Percentiles rank a stretch among this genome's conserved stretches.
Conservation (phyloP, 2,329 filamentous ascomycete genomes). For the Cadophora gregata region DNA sequence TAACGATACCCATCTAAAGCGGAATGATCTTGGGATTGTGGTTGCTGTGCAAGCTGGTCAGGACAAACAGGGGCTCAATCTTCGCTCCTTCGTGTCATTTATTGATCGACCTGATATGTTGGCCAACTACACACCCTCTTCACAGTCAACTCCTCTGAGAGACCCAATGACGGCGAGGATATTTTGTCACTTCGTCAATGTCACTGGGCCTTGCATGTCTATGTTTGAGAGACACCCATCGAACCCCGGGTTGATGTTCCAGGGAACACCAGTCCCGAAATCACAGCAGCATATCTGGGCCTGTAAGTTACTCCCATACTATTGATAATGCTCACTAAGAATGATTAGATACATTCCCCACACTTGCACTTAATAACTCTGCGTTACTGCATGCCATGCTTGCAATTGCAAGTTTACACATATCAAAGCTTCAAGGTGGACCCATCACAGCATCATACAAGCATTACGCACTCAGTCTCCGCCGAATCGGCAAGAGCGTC, state of each 20-base stretch:
- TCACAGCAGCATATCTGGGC: constrained; percentile 71
- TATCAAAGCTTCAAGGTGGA: constrained; percentile 78
- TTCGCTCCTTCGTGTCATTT: constrained; percentile 55
- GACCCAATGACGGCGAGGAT: constrained; percentile 81
- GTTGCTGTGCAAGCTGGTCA: constrained; percentile 42
- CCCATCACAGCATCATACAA: constrained; percentile 83
- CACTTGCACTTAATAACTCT: constrained; percentile 83
- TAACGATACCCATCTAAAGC: constrained; percentile 46
- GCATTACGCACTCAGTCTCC: constrained; percentile 87
- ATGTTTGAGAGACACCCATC: constrained; percentile 84
- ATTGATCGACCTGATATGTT: constrained; percentile 55
- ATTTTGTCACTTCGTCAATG: constrained; percentile 90
- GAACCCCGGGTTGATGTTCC: constrained; percentile 72
- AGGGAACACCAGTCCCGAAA: constrained; percentile 63
- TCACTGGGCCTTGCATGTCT: constrained; percentile 85
- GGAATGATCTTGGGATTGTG: constrained; percentile 41
- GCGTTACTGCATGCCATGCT: constrained; percentile 90
- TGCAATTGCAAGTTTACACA: constrained; percentile 84
- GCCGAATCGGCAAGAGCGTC: constrained; percentile 78
- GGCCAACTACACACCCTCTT: constrained; percentile 69
- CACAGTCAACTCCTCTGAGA: constrained; percentile 73
- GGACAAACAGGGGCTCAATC: constrained; percentile 42
- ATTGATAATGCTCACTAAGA: constrained; percentile 4
- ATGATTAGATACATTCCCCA: constrained; percentile 74
- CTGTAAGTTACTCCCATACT: constrained; percentile 50